Conservation (phyloP, 2,329 filamentous ascomycete species). For the Catunica adiposa region DNA sequence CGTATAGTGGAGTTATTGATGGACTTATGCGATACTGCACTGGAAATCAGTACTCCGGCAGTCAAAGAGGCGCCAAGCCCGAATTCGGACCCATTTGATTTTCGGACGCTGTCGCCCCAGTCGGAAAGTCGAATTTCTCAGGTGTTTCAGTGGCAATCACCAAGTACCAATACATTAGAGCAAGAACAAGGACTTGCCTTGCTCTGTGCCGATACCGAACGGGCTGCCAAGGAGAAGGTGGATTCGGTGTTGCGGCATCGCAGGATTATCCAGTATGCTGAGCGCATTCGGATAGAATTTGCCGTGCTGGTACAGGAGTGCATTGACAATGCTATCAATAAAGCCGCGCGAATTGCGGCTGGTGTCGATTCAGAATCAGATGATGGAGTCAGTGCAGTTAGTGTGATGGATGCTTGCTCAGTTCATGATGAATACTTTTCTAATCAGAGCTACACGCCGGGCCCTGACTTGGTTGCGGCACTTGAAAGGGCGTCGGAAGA, state of each 20-base stretch:
- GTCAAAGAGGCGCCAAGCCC: slow-evolving; percentile 58
- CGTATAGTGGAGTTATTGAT: slow-evolving; percentile 89
- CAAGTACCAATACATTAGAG: slow-evolving; percentile 75
- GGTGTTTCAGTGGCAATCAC: slow-evolving; percentile 91
- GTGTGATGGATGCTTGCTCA: slow-evolving; percentile 19
- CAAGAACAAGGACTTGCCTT: slow-evolving; percentile 80
- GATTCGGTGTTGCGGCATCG: slow-evolving; percentile 85
- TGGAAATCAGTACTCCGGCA: slow-evolving; percentile 86
- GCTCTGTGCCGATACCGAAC: slow-evolving; percentile 81
- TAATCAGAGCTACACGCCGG: slow-evolving; percentile 33
- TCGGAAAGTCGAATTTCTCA: slow-evolving; percentile 91
- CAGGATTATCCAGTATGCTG: slow-evolving; percentile 85
- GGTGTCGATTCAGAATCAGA: slow-evolving; percentile 69
- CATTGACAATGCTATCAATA: slow-evolving; percentile 78
- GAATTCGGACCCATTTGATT: slow-evolving; percentile 48
- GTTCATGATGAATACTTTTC: slow-evolving; percentile 39
- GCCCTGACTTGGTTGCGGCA: slow-evolving; percentile 38
- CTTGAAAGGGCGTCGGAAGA: slow-evolving; percentile 29
- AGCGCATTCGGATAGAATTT: slow-evolving; percentile 88
- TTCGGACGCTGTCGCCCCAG: slow-evolving; percentile 85
- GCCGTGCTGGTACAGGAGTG: slow-evolving; percentile 87
- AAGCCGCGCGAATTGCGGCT: slow-evolving; percentile 74
- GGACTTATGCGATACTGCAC: slow-evolving; percentile 85
- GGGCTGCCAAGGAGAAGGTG: slow-evolving; percentile 69
- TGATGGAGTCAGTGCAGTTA: slow-evolving; percentile 25